phyloP scores from a whole-genome alignment of 306 rosid genomes.

The Luffa aegyptiaca region DNA sequence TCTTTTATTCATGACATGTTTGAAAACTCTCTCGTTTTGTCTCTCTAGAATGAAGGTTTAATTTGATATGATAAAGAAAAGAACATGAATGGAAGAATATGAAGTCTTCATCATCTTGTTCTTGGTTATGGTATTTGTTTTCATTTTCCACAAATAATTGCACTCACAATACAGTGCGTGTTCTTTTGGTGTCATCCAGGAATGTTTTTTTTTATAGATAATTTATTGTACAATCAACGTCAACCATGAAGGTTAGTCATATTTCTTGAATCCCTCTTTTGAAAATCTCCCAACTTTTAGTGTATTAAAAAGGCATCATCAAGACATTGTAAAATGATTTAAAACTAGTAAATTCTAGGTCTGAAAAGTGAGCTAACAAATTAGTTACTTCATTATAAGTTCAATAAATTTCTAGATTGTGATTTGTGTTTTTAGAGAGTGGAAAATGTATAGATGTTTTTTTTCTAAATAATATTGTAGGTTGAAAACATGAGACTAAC shows the following conservation, averaged over 20 bases:
- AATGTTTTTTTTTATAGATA: background rate
- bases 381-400: no score
- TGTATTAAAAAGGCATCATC: background rate
- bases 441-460: no score
- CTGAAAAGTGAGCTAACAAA: background rate
- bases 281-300: no score
- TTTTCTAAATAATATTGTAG: no score
- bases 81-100: background rate
- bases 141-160: background rate
- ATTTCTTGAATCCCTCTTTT: background rate
- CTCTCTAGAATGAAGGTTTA: background rate
- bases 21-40: background rate
- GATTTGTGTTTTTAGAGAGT: no score
- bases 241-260: background rate
- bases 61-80: background rate
- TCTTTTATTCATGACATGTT: background rate
- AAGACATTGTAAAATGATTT: background rate
- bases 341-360: background rate
- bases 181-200: background rate
- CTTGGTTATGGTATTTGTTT: background rate
- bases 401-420: no score
- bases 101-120: background rate
- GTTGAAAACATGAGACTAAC: no score
- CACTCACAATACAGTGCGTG: background rate
- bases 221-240: background rate